phyloP scores from a whole-genome alignment of 1,139 yeast species.

The Pichia sp. region DNA sequence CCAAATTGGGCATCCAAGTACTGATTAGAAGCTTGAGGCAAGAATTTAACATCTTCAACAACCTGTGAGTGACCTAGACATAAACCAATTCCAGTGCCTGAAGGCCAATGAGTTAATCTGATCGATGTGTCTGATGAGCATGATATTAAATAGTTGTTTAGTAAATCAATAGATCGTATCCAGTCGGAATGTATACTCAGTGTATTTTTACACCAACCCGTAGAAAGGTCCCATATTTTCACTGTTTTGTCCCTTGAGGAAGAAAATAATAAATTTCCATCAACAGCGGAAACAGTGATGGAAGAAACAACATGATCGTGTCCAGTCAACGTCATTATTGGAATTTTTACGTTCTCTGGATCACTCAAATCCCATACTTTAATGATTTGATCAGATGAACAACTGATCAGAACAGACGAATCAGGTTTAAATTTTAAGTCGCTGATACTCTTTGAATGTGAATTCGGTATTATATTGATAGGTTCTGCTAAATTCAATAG shows the following conservation, averaged over 20 bases:
- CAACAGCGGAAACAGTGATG: conserved; percentile 41
- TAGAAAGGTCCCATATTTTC: conserved; percentile 66
- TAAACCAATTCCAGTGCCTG: conserved; percentile 62
- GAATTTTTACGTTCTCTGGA: conserved; percentile 21
- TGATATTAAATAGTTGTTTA: conserved; percentile 48
- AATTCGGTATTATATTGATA: conserved; percentile 50
- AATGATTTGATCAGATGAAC: conserved; percentile 59
- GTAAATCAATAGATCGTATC: conserved; percentile 55
- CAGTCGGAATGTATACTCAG: conserved; percentile 83
- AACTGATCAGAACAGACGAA: conserved; percentile 23
- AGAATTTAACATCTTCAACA: conserved; percentile 62
- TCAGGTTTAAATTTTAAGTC: conserved; percentile 42
- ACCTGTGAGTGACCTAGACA: conserved; percentile 81
- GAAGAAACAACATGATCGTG: conserved; percentile 85
- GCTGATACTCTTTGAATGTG: conserved; percentile 70
- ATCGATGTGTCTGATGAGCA: conserved; percentile 80
- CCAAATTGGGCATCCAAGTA: conserved; percentile 38
- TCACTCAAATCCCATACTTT: conserved; percentile 21
- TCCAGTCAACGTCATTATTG: conserved; percentile 65
- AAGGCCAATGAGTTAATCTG: conserved; percentile 50
- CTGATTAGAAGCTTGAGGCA: conserved; percentile 46
- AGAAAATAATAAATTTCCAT: conserved; percentile 44
- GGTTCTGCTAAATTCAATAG: conserved; percentile 58
- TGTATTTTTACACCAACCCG: conserved; percentile 61
- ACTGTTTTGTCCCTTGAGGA: conserved; percentile 73